phyloP scores from a whole-genome alignment of 495 filamentous ascomycete genomes.

The Neurospora hispaniola region DNA sequence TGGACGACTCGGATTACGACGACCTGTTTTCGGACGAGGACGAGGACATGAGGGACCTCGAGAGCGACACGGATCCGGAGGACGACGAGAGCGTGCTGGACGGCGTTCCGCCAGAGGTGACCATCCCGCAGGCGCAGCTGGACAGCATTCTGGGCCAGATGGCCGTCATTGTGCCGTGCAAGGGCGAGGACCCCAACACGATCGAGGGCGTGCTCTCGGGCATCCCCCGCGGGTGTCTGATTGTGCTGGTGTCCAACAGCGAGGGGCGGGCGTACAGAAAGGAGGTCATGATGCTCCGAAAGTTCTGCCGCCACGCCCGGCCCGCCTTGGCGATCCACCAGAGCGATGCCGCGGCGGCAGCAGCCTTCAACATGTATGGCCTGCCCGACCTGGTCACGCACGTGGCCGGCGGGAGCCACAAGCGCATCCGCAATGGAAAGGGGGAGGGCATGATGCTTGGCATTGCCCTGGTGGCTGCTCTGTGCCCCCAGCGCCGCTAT shows the following conservation, averaged over 20 bases:
- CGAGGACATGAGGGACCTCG: not conserved
- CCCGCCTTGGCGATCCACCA: conserved; percentile 18
- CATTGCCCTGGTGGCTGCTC: conserved; percentile 13
- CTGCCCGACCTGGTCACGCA: conserved; percentile 8
- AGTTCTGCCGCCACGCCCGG: conserved; percentile 5
- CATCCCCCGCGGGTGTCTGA: conserved; percentile 14
- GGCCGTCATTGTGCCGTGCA: conserved; percentile 23
- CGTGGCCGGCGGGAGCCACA: not conserved
- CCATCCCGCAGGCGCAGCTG: not conserved
- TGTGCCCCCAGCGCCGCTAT: conserved; percentile 12
- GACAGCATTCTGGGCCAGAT: conserved; percentile 7
- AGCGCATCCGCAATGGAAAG: conserved; percentile 18
- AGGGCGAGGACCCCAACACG: conserved; percentile 10
- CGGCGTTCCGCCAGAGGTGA: not conserved
- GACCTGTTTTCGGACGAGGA: not conserved
- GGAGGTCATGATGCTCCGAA: conserved; percentile 7
- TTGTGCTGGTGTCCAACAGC: conserved; percentile 22
- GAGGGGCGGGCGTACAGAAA: conserved; percentile 3
- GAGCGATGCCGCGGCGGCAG: conserved; percentile 13
- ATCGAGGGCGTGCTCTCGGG: conserved; percentile 20
- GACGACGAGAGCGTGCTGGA: not conserved
- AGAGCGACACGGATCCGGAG: not conserved
- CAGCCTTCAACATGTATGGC: conserved; percentile 9
- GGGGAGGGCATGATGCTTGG: conserved; percentile 26
- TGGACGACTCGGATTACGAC: not conserved